Evolutionary conservation across 2,329 filamentous ascomycete genomes (phyloP).

Genomic region (Fusarium subtropicale): DNA sequence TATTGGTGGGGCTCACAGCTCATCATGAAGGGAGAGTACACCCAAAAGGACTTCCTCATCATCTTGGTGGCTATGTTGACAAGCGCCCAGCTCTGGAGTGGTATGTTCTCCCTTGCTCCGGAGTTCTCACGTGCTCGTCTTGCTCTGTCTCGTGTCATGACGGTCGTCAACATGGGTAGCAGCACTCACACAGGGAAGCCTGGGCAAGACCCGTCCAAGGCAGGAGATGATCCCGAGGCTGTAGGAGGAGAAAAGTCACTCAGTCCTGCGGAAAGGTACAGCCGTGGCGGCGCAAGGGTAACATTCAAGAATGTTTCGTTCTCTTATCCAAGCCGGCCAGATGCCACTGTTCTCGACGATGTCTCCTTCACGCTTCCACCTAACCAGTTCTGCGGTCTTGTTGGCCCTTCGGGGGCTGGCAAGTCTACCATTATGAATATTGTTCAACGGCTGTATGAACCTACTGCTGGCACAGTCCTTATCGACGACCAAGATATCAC

Average conservation of each 20-base stretch:
- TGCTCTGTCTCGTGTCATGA: slow-evolving; percentile 68
- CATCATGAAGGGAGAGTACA: slow-evolving; percentile 73
- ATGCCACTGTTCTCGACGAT: slow-evolving; percentile 66
- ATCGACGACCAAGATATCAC: slow-evolving; percentile 60
- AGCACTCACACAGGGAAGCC: slow-evolving; percentile 35
- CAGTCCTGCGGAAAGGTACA: slow-evolving; percentile 32
- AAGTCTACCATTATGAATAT: slow-evolving; percentile 74
- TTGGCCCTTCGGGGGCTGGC: slow-evolving; percentile 73
- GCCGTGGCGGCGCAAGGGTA: slow-evolving; percentile 57
- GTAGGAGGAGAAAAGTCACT: slow-evolving; percentile 43
- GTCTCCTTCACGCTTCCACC: slow-evolving; percentile 67
- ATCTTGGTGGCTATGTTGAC: slow-evolving; percentile 77
- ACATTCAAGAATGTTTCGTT: slow-evolving; percentile 71
- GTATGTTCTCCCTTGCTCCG: slow-evolving; percentile 79
- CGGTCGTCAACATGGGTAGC: slow-evolving; percentile 59
- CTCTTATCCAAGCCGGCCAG: slow-evolving; percentile 71
- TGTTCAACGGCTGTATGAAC: slow-evolving; percentile 62
- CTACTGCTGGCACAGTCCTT: slow-evolving; percentile 54
- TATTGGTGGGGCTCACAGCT: slow-evolving; percentile 84
- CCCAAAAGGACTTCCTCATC: slow-evolving; percentile 76
- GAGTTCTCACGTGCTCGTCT: slow-evolving; percentile 74
- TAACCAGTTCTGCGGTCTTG: slow-evolving; percentile 71
- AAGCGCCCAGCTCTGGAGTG: slow-evolving; percentile 76
- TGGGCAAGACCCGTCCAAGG: slow-evolving; percentile 16
- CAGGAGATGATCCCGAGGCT: slow-evolving; percentile 54